Evolutionary conservation across 768 basidiomycete species (phyloP), one percentile per base, ranked within the genome.

Genomic region (Mycena floridula): DNA sequence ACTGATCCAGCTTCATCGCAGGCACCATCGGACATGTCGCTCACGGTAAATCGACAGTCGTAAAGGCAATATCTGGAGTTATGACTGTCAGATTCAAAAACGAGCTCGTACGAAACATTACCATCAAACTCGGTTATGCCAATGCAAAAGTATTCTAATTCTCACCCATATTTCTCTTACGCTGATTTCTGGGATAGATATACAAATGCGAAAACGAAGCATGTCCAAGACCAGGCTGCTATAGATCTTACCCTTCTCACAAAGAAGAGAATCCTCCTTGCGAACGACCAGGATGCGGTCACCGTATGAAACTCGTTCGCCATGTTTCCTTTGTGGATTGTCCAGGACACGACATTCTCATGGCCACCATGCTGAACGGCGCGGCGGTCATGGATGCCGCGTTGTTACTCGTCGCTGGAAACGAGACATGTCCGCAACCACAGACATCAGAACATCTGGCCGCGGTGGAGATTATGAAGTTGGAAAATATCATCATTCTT

Each of bases 361-460:
- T 99, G 96, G 96, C 96, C 41, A 99, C 95, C 52, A 99, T 99
- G 96, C 74, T 99, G 55, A 98, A 98, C 76, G 96, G 95, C 65
- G 96, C 96, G 32, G 96, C 96, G 8, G 95, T 98, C 73, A 99
- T 98, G 96, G 94, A 98, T 67, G 96, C 94, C 43, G 96, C 96
- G 4, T 72, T 98, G 0, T 76, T 99, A 1, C 83, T 99, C 43
- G 81, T 99, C 47, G 96, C 96, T 18, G 96, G 89, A 23, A 99
- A 99, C 68, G 96, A 99, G 74, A 90, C 92, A 3, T 98, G 96
- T 64, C 96, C 95, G 2, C 96, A 99, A 60, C 96, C 96, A 1
- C 96, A 99, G 66, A 99, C 96, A 18, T 93, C 90, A 8, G 96
- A 98, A 66, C 96, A 99, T 75, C 71, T 99, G 44, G 95, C 96